Base-by-base conservation (phyloP, 495 filamentous ascomycete species). In the Cryomyces antarcticus region DNA sequence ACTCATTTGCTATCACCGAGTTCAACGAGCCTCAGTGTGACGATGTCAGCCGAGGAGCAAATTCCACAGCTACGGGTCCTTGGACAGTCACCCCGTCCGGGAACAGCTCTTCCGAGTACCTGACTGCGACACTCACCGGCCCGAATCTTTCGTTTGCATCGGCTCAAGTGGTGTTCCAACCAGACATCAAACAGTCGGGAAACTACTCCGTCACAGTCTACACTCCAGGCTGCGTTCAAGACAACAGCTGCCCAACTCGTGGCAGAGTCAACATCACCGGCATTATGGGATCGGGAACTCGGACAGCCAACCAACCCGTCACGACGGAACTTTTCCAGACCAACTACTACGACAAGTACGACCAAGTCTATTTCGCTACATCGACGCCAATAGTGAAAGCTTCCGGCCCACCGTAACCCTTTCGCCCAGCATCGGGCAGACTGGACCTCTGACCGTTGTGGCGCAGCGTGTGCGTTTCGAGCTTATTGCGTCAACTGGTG, bases 301-400 rank as follows among this genome's bases (percentile, higher is more conserved):
- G 51, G 34, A 41, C 54, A 7, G 47, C 57, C 6, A 46, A 35
- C 27, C 30, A 62, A 43, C 60, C 70, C 28, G 45, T 65, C 7
- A 55, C 67, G 11, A 61, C 69, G 0, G 57, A 61, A 10, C 57
- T 92, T 9, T 88, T 68, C 55, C 92, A 99, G 62, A 93, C 85
- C 12, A 96, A 96, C 59, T 62, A 84, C 49, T 83, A 77, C 54
- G 84, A 94, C 62, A 99, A 96, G 60, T 93, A 89, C 49, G 92
- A 96, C 52, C 73, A 77, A 43, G 73, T 96, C 45, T 93, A 86
- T 57, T 75, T 73, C 45, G 86, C 6, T 71, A 70, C 46, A 74
- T 99, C 43, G 85, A 96, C 53, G 75, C 74, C 29, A 77, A 67
- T 48, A 78, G 74, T 30, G 66, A 66, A 49, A 68, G 67, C 17